A percentile compares a stretch with the other conserved stretches of the same genome.
These are phyloP conservation scores for Fusarium burgessii DNA, from an alignment of 2,329 filamentous ascomycete species.

Conservation along the genomic window DNA sequence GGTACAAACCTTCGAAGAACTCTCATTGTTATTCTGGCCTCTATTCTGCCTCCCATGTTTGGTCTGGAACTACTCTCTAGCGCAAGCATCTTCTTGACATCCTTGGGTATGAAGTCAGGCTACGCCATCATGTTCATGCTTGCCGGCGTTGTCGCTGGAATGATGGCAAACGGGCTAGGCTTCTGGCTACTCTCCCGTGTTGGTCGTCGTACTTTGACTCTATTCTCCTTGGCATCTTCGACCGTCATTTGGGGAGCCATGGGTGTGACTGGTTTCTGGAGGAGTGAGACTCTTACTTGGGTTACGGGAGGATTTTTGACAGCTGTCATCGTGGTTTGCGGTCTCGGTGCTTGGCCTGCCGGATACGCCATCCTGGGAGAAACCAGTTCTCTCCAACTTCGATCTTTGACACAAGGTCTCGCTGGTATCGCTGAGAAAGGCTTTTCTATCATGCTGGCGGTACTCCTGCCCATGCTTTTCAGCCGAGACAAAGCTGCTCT, in stretches of 20 bases:
- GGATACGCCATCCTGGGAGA: conserved; percentile 55
- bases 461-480: conserved; percentile 47
- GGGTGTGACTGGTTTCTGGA: conserved; percentile 46
- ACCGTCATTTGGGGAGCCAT: conserved; percentile 58
- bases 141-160: conserved; percentile 58
- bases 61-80: conserved; percentile 58
- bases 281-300: conserved; percentile 2
- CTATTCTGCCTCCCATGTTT: conserved; percentile 56
- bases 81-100: conserved; percentile 54
- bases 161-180: conserved; percentile 58
- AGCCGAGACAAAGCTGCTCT: conserved; percentile 51
- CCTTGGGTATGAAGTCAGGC: conserved; percentile 47
- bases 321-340: conserved; percentile 54
- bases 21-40: conserved; percentile 54
- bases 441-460: conserved; percentile 47
- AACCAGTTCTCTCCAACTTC: conserved; percentile 39
- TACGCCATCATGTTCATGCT: conserved; percentile 59
- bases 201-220: conserved; percentile 55
- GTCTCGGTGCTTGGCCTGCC: conserved; percentile 57
- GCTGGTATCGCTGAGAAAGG: conserved; percentile 56
- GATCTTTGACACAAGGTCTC: conserved; percentile 51
- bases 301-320: conserved; percentile 51
- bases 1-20: conserved; percentile 55
- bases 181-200: conserved; percentile 59
- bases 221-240: conserved; percentile 50